phyloP scores from a whole-genome alignment of 331 rosid species.

The Malus hybrid region DNA sequence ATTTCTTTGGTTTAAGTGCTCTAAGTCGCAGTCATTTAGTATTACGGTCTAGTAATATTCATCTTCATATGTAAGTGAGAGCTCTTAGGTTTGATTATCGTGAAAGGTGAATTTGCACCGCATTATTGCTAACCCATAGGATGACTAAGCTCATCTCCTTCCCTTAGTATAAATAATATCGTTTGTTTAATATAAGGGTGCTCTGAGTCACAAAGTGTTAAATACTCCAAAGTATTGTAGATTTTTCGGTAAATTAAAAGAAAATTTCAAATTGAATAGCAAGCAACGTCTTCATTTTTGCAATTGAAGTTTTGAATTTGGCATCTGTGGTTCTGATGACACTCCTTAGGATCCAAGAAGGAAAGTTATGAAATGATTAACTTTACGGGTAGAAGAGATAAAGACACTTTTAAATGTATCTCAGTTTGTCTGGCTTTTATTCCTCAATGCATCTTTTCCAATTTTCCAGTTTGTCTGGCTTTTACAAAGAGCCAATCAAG shows the following conservation, averaged over 20 bases:
- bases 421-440: background rate
- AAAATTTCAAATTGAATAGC: background rate
- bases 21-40: no score
- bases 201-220: no score
- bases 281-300: background rate
- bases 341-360: background rate
- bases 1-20: no score
- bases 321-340: background rate
- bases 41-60: no score
- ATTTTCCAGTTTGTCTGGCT: background rate
- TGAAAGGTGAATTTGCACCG: no score
- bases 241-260: no score
- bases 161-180: no score
- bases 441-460: background rate
- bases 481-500: no score
- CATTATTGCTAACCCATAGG: no score
- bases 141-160: no score
- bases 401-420: background rate
- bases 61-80: no score
- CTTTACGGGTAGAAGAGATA: background rate
- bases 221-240: fast-evolving
- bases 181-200: background rate
- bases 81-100: no score
- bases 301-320: background rate
- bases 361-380: background rate